Evolutionary conservation across 257 asterid species (phyloP), one percentile per base, ranked within the genome.

Genomic region (Ballota nigra): DNA sequence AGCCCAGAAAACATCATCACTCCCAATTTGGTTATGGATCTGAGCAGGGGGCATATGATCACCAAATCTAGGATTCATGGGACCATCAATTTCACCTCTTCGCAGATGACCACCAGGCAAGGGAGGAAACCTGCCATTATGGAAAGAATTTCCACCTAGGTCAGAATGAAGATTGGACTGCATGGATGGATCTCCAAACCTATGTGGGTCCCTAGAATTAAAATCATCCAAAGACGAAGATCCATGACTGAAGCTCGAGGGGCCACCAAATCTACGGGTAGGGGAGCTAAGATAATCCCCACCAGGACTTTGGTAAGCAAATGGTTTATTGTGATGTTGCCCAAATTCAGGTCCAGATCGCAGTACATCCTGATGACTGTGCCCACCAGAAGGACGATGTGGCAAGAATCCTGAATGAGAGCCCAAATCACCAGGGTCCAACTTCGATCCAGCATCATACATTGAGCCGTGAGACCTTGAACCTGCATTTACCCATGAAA

Each of bases 131-230:
- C 92, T 81, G 70, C 82, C 78, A 49, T 86, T 91, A 75, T 63
- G 86, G 64, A 81, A 77, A 60, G 87, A 80, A 80, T 82, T 82
- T n/a, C 88, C 92, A 52, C 40, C 82, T 26, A 75, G 77, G 70
- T 84, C 88, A 38, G 87, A 66, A 70, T 88, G 85, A 58, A 59
- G 76, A 73, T 79, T 81, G 63, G 66, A 86, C 40, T 87, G 74
- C 73, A 85, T 81, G 24, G 91, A 69, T 75, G 90, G 92, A 74
- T 88, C 96, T 74, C 84, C 87, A 78, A 82, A 86, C 74, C 88
- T 70, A 41, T 23, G 83, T 43, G 80, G 79, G 41, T 83, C 89
- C 79, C 86, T 78, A 70, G 86, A 85, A 75, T 79, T 86, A 68
- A 69, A 22, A 82, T 88, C 91, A 68, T 81, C 86, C 59, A 85